Base-by-base conservation (phyloP, 495 filamentous ascomycete species). In the Talaromyces adpressus region DNA sequence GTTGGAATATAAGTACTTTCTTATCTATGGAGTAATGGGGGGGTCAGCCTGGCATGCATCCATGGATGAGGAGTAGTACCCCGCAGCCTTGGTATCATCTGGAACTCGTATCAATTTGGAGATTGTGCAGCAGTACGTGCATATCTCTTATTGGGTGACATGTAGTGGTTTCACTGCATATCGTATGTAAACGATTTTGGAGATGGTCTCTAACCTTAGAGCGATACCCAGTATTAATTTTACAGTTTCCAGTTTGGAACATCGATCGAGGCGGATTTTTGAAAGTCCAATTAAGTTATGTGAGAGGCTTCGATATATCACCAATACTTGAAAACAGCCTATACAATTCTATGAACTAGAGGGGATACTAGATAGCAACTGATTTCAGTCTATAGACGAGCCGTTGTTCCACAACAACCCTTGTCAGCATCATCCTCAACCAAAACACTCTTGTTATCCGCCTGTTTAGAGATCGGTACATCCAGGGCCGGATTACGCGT, bases 401-500 rank as follows among this genome's bases (percentile, higher is more conserved):
- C 45, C 6, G 18, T 49, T 49, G 45, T 49, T 49, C 45, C 45
- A 49, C 45, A 49, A 14, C 45, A 49, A 49, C n/a, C 8, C 45
- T 49, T 49, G 5, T 49, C 45, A 49, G 45, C 45, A 7, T 49
- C 45, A 49, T 49, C 45, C 18, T 20, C 45, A 9, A 73, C 69
- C 59, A 75, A 45, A 11, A 70, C 70, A 67, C 73, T 76, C 52
- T 57, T 32, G 36, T 76, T 78, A 52, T 62, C 51, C 29, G 64
- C 68, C 64, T 76, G 45, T 6, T 18, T 49, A 3, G 45, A 49
- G 6, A 49, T 49, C 51, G 68, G 65, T 16, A 78, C 74, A 64
- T 78, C 74, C 34, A 77, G 6, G 7, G 83, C 84, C 0, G 89
- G 89, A 65, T 91, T 92, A 63, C 73, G 74, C 1, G 82, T 79